Evolutionary conservation across 1,284 basidiomycete genomes (phyloP).

Genomic region (Irpex sp.): DNA sequence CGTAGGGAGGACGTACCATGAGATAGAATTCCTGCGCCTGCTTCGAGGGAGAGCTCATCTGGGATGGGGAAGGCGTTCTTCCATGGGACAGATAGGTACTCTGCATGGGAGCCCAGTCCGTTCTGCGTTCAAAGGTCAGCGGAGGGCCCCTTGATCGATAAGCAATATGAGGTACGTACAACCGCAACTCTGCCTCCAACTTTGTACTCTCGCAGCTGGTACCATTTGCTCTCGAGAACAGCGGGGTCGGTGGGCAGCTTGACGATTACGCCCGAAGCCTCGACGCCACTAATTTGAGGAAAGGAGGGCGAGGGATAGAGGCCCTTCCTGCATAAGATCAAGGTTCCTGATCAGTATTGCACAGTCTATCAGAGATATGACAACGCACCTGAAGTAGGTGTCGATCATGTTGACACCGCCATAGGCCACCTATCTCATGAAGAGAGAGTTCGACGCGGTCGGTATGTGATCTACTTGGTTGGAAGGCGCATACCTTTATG

Average conservation of each 20-base stretch:
- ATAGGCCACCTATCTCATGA: conserved; percentile 50
- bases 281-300: conserved; percentile 76
- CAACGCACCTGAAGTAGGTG: conserved; percentile 57
- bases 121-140: conserved; percentile 17
- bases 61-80: conserved; percentile 51
- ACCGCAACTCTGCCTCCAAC: conserved; percentile 60
- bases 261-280: conserved; percentile 73
- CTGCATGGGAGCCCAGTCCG: conserved; percentile 26
- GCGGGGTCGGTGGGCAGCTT: conserved; percentile 58
- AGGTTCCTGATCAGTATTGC: background rate
- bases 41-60: conserved; percentile 48
- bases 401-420: conserved; percentile 85
- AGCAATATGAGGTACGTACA: conserved; percentile 31
- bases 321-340: conserved; percentile 37
- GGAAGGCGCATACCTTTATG: conserved; percentile 54
- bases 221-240: conserved; percentile 51
- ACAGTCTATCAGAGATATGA: background rate
- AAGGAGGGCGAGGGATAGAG: conserved; percentile 53
- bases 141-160: conserved; percentile 25
- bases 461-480: background rate
- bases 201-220: conserved; percentile 50
- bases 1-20: conserved; percentile 15
- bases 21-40: conserved; percentile 61
- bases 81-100: conserved; percentile 24
- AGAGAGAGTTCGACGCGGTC: background rate